Evolutionary conservation across 2,329 filamentous ascomycete species (phyloP), one percentile per base, ranked within the genome.

Genomic region (Pseudogymnoascus sp.): DNA sequence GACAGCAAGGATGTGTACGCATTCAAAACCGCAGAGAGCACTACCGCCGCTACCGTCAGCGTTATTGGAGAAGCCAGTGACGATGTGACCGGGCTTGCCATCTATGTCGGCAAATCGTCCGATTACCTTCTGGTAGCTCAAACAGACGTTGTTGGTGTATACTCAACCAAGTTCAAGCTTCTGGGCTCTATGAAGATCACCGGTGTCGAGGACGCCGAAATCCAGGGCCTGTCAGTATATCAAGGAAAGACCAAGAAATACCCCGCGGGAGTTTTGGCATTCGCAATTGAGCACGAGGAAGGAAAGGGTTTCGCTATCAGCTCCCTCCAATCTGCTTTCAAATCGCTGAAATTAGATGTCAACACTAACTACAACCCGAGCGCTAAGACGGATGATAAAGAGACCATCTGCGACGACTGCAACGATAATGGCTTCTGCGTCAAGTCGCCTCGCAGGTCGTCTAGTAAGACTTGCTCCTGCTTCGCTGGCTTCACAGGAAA

Each of bases 71-170:
- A 78, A 63, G 72, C 71, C 1, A 71, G 65, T 0, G 71, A 75
- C 14, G 75, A 76, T 5, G 71, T 80, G 5, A 78, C 77, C 0
- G 78, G 78, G 0, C 65, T 82, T 3, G 74, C 75, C 10, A 67
- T 76, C 3, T 82, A 82, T 61, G 69, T 73, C 11, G 70, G 77
- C 7, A 67, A 68, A 3, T 66, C 63, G 3, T 67, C 69, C 0
- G 73, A 79, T 63, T 79, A 78, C 64, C 63, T 81, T 0, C 73
- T 81, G 23, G 75, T 78, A 14, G 75, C 78, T 0, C 75, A 76
- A 34, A 70, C 72, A 8, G 71, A 76, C 42, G 68, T 69, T 4
- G 66, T 82, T 25, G 70, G 73, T 1, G 69, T 81, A 3, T 81
- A 80, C 64, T 69, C 74, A 14, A 66, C 72, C 2, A 66, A 69